phyloP scores from a whole-genome alignment of 768 basidiomycete genomes.

The Saitozyma podzolica region DNA sequence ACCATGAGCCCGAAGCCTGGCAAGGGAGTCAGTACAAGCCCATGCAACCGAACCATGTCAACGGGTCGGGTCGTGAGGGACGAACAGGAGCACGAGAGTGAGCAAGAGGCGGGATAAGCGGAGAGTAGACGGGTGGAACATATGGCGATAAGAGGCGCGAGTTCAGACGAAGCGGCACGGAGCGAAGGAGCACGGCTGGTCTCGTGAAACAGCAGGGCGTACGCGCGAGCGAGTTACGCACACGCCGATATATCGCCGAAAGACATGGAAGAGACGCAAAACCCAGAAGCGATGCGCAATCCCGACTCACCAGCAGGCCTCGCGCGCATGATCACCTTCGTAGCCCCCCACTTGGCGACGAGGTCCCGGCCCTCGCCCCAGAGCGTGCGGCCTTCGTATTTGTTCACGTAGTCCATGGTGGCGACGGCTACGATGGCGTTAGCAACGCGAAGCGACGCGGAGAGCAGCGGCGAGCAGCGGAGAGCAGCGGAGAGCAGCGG shows the following conservation, averaged over 20 bases:
- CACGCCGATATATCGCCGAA: too few species aligned
- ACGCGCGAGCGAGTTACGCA: too few species aligned
- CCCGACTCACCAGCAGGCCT: constrained; percentile 53
- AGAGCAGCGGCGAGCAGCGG: too few species aligned
- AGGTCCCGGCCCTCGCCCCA: constrained; percentile 72
- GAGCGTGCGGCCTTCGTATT: constrained; percentile 92
- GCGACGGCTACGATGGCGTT: constrained; percentile 69
- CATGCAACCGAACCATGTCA: too few species aligned
- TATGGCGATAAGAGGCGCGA: not conserved
- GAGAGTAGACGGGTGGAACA: not conserved
- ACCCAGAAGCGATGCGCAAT: too few species aligned
- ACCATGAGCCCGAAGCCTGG: constrained; percentile 86
- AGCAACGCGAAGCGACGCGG: too few species aligned
- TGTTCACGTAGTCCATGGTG: constrained; percentile 87
- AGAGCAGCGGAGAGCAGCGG: too few species aligned
- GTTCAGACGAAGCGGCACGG: too few species aligned
- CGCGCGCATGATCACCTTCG: constrained; percentile 70
- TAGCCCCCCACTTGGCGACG: constrained; percentile 78
- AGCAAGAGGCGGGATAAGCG: not conserved
- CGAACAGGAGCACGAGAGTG: not conserved
- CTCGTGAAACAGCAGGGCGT: too few species aligned
- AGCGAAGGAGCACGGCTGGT: too few species aligned
- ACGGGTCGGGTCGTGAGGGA: too few species aligned
- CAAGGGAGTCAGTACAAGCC: constrained; percentile 62
- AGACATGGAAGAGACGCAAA: too few species aligned